phyloP scores from a whole-genome alignment of 75 land plant genomes.

The Selaginella moellendorffii region DNA sequence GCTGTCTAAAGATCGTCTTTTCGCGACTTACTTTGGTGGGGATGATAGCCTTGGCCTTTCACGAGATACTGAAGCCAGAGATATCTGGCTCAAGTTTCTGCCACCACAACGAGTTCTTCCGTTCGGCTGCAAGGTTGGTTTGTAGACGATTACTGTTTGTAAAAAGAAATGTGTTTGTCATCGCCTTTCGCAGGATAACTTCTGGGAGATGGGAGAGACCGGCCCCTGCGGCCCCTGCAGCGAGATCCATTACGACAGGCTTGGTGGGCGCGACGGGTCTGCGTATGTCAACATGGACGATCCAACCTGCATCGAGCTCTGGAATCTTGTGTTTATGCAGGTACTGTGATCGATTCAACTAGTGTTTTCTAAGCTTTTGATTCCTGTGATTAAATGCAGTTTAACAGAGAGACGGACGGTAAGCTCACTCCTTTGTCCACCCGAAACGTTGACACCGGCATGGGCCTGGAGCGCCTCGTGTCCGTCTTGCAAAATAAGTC shows the following conservation, averaged over 20 bases:
- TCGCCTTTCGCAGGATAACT: conserved; percentile 95
- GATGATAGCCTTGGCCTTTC: conserved; percentile 72
- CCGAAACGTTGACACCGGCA: conserved; percentile 92
- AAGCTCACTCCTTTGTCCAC: conserved; percentile 70
- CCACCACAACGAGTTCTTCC: conserved; percentile 62
- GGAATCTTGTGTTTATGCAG: conserved; percentile 97
- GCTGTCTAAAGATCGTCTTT: conserved; percentile 55
- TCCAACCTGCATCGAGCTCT: conserved; percentile 92
- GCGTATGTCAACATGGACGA: conserved; percentile 86
- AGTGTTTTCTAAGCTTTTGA: too few relatives aligned
- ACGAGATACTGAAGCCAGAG: conserved; percentile 70
- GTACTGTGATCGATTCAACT: conserved; percentile 23
- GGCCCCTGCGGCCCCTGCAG: conserved; percentile 99
- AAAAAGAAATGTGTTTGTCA: too few relatives aligned
- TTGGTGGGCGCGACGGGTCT: conserved; percentile 72
- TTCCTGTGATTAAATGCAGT: conserved; percentile 48
- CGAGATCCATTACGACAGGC: conserved; percentile 84
- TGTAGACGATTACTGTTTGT: too few relatives aligned
- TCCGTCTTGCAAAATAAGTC: conserved; percentile 77
- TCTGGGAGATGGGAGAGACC: conserved; percentile 99
- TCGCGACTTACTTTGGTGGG: conserved; percentile 95
- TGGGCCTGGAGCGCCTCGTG: conserved; percentile 93
- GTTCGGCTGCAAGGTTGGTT: conserved; percentile 78
- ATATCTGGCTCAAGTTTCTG: conserved; percentile 55
- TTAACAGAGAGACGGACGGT: conserved; percentile 82